Percentiles rank a stretch among this genome's conserved stretches.
Evolutionary conservation across 805 yeast species (phyloP).

Genomic region (Yarrowia osloensis): DNA sequence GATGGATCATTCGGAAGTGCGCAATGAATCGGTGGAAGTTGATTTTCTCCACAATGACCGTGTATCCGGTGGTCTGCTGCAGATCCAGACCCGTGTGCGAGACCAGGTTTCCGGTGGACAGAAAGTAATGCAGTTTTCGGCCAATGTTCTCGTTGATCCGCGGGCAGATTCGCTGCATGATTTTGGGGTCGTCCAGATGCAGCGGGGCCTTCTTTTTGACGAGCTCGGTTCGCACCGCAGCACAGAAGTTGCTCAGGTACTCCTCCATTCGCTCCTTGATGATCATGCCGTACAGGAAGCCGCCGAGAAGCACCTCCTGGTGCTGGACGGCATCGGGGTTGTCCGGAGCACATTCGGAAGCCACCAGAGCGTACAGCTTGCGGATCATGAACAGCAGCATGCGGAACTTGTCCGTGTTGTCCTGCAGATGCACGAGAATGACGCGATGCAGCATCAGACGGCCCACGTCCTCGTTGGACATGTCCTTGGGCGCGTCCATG

Average conservation of each 20-base stretch:
- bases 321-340: constrained; percentile 99
- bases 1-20: constrained; percentile 99
- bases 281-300: constrained; percentile 95
- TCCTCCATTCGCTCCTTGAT: constrained; percentile 95
- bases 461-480: constrained; percentile 89
- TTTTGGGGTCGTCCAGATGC: constrained; percentile 79
- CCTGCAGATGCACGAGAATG: constrained; percentile 79
- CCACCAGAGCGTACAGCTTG: constrained; percentile 90
- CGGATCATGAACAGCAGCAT: constrained; percentile 92
- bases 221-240: constrained; percentile 77
- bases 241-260: constrained; percentile 69
- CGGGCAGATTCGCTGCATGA: constrained; percentile 73
- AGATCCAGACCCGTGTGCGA: constrained; percentile 96
- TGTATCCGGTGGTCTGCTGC: constrained; percentile 97
- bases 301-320: constrained; percentile 94
- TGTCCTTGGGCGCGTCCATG: constrained; percentile 84
- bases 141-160: constrained; percentile 93
- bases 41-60: constrained; percentile 98
- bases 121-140: constrained; percentile 86
- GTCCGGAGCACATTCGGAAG: constrained; percentile 95
- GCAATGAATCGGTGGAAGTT: constrained; percentile 95
- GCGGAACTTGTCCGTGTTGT: constrained; percentile 77
- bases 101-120: constrained; percentile 95
- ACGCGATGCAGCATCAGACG: constrained; percentile 76
- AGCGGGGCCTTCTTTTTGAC: constrained; percentile 73